These are phyloP conservation scores for Brassica napus DNA, from an alignment of 345 rosid genomes.

Conservation along the genomic window Da-Ae NC_063445.1:56544001-56544500, in stretches of 20 bases:
- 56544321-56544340: constrained; percentile 11
- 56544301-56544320: constrained; percentile 46
- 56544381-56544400: constrained; percentile 6
- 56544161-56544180: not conserved
- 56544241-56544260: not conserved
- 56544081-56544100: not conserved
- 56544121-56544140: not conserved
- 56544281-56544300: not conserved
- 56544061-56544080: too few species aligned
- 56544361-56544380: constrained; percentile 34
- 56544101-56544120: not conserved
- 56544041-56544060: too few species aligned
- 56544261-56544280: not conserved
- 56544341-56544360: constrained; percentile 44
- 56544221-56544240: not conserved
- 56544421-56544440: not conserved
- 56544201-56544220: not conserved
- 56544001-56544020: too few species aligned
- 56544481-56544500: constrained; percentile 23
- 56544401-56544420: not conserved
- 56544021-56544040: too few species aligned
- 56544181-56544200: not conserved
- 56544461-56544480: not conserved
- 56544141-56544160: not conserved
- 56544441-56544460: not conserved